These are phyloP conservation scores for Pulveroboletus frians DNA, from an alignment of 768 basidiomycete species.

Conservation along the genomic window DNA sequence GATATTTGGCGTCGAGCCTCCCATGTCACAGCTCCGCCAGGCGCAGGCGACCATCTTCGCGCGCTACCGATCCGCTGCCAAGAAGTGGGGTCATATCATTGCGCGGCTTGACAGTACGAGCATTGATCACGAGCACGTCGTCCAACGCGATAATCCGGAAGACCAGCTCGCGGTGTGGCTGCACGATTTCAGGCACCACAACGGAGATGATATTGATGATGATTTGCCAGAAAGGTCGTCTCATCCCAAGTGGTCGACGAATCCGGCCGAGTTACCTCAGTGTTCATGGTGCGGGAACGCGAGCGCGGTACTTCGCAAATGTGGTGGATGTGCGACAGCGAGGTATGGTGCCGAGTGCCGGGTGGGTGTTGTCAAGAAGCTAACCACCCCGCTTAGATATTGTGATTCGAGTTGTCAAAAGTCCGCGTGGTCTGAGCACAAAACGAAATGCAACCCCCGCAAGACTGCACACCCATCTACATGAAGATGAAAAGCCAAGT, in stretches of 20 bases:
- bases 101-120: conserved; percentile 31
- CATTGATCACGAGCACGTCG: conserved; percentile 27
- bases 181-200: conserved; percentile 41
- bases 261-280: conserved; percentile 48
- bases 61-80: conserved; percentile 39
- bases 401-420: conserved; percentile 15
- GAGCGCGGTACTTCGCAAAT: conserved; percentile 52
- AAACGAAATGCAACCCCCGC: conserved; percentile 7
- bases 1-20: conserved; percentile 42
- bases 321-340: conserved; percentile 39
- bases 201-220: conserved; percentile 34
- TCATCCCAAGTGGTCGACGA: conserved; percentile 44
- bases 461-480: neutral
- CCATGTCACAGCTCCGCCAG: conserved; percentile 49
- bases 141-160: conserved; percentile 39
- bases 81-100: conserved; percentile 46
- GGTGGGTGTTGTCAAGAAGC: neutral
- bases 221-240: conserved; percentile 28
- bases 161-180: conserved; percentile 59
- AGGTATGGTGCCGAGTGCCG: conserved; percentile 25
- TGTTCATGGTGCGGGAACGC: conserved; percentile 65
- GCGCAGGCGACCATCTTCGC: conserved; percentile 48
- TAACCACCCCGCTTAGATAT: conserved; percentile 6
- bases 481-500: neutral
- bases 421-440: conserved; percentile 15